Evolutionary conservation across 768 basidiomycete genomes (phyloP).

Genomic region (Daedaleopsis sinensis): DNA sequence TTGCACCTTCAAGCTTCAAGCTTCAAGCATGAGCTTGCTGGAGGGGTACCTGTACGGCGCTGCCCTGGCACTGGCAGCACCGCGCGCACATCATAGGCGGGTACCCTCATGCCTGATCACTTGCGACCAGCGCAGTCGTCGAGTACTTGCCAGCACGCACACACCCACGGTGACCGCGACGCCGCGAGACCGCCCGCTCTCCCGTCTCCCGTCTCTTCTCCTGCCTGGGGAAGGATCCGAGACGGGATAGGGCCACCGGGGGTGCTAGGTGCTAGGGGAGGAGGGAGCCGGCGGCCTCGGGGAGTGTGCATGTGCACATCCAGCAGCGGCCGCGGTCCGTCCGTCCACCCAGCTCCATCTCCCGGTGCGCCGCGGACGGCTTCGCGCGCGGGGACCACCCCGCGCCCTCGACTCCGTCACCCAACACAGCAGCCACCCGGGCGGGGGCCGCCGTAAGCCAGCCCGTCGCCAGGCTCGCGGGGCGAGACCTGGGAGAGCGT

Average conservation of each 20-base stretch:
- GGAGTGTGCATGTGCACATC: background rate
- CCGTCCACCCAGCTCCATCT: background rate
- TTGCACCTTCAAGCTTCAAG: no score
- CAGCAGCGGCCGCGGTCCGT: background rate
- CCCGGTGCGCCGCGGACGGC: background rate
- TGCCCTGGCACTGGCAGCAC: background rate
- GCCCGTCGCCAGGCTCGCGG: background rate
- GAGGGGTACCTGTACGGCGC: no score
- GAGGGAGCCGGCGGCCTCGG: background rate
- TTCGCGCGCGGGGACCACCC: background rate
- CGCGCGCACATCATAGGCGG: conserved; percentile 1
- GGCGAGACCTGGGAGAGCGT: background rate
- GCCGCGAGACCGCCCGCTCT: no score
- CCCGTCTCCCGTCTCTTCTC: no score
- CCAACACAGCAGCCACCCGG: conserved; percentile 4
- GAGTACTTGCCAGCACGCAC: conserved; percentile 1
- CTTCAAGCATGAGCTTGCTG: no score
- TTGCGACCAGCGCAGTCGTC: conserved; percentile 1
- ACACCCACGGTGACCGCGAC: background rate
- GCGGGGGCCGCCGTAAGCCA: conserved; percentile 3
- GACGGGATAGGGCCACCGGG: background rate
- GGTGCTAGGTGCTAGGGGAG: background rate
- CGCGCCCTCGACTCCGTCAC: conserved; percentile 1
- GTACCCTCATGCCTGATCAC: conserved; percentile 1
- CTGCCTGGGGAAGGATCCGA: background rate